These are phyloP conservation scores for Amesomyces nigricolor DNA, from an alignment of 2,329 filamentous ascomycete genomes.

Conservation along the genomic window DNA sequence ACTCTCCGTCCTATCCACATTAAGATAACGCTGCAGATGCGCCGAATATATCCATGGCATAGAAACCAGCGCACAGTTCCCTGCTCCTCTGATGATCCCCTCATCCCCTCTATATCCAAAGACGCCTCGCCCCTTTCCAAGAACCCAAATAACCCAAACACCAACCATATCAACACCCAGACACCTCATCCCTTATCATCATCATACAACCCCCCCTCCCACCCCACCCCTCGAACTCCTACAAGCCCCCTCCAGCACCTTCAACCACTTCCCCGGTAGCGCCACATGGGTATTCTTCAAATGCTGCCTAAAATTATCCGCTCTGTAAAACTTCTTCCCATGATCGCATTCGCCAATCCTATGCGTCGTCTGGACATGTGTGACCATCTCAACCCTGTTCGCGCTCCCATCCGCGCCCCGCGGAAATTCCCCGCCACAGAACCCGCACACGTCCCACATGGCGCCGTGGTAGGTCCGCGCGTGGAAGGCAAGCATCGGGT, in stretches of 20 bases:
- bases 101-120: too few species aligned
- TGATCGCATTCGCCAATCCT: slow-evolving; percentile 22
- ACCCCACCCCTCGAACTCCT: slow-evolving; percentile 6
- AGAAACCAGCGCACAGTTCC: not conserved
- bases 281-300: slow-evolving; percentile 24
- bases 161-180: not conserved
- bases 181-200: not conserved
- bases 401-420: slow-evolving; percentile 1
- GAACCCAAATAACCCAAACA: not conserved
- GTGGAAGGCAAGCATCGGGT: slow-evolving; percentile 20
- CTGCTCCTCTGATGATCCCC: not conserved
- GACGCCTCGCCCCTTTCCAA: not conserved
- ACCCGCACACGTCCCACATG: slow-evolving; percentile 23
- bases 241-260: slow-evolving; percentile 22
- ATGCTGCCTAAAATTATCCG: slow-evolving; percentile 25
- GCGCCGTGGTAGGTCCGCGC: slow-evolving; percentile 12
- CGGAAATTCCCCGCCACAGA: slow-evolving; percentile 22
- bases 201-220: not conserved
- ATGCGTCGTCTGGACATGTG: slow-evolving; percentile 21
- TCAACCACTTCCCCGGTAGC: slow-evolving; percentile 23
- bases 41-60: not conserved
- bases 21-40: not conserved
- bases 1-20: not conserved
- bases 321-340: slow-evolving; percentile 25
- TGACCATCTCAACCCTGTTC: slow-evolving; percentile 14